These are phyloP conservation scores for Teunomyces funiuensis DNA, from an alignment of 805 yeast species.

Conservation along the genomic window DNA sequence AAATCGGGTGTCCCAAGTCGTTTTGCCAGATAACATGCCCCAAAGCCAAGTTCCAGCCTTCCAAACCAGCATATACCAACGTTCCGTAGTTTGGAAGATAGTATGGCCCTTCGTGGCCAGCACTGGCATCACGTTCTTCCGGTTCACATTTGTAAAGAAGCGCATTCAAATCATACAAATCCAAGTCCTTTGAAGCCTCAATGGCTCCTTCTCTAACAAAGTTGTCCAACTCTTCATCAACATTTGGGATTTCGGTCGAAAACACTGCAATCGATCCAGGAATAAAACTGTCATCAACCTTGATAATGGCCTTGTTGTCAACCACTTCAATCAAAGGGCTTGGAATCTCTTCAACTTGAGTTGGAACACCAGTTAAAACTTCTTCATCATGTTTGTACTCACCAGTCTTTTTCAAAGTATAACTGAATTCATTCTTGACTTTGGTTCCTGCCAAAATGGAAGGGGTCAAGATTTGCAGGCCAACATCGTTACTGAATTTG, in stretches of 20 bases:
- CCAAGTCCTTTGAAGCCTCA: conserved; percentile 63
- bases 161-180: conserved; percentile 70
- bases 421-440: conserved; percentile 58
- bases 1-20: conserved; percentile 80
- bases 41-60: conserved; percentile 84
- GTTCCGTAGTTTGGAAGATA: conserved; percentile 70
- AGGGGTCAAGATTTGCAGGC: conserved; percentile 57
- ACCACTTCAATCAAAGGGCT: conserved; percentile 49
- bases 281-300: conserved; percentile 63
- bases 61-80: conserved; percentile 84
- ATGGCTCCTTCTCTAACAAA: conserved; percentile 74
- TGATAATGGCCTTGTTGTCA: conserved; percentile 50
- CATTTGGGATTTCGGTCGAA: conserved; percentile 65
- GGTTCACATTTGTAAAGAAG: conserved; percentile 75
- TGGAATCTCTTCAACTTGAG: conserved; percentile 52
- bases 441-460: conserved; percentile 58
- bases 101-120: conserved; percentile 72
- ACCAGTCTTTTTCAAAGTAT: conserved; percentile 53
- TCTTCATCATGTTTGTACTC: conserved; percentile 42
- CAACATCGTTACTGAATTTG: conserved; percentile 54
- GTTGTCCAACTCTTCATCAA: conserved; percentile 63
- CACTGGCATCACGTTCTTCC: conserved; percentile 82
- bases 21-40: conserved; percentile 62
- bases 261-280: conserved; percentile 90
- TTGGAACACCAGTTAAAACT: conserved; percentile 63